Evolutionary conservation across 148 eudicot species (phyloP), one percentile per base, ranked within the genome.

Genomic region (Chenopodium suecicum): DNA sequence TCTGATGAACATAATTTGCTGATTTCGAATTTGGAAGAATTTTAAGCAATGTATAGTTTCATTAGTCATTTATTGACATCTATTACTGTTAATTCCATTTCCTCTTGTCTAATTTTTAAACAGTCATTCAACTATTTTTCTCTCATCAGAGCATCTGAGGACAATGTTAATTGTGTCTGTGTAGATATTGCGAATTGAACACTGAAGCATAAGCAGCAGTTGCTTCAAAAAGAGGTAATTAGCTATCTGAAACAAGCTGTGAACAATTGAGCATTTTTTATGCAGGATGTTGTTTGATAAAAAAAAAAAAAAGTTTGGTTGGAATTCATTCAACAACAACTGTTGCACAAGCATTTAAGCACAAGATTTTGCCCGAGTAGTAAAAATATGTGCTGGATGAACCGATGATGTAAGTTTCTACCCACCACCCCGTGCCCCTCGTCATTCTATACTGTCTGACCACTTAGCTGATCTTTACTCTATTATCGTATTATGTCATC

Each of bases 1-100:
- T 56, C 60, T 70, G n/a, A 58, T 69, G 80, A 70, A 76, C 62
- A 70, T 63, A 70, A 11, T 70, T 77, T 77, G 76, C 76, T 82
- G 76, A 48, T 73, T 76, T 77, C 60, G 65, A 76, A 82, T 47
- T 25, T 62, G 37, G 41, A 34, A 70, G 25, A 60, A 56, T 47
- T 34, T 70, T 58, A 69, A 72, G 77, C 54, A 34, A 72, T 73
- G 74, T 65, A 48, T 63, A 78, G 44, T 41, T 77, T 32, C 37
- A 47, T 65, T 66, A 27, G 34, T 47, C 16, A 27, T 4, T 73
- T 44, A 4, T 8, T 48, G 76, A 60, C 56, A 63, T 19, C 22
- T 37, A 20, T 71, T 2, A 37, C 68, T 8, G 8, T 25, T 63
- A 0, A 19, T 70, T 7, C 4, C 2, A 37, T 37, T 5, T 41